Conservation (phyloP, 345 rosid genomes). For the Linum lewisii region DNA sequence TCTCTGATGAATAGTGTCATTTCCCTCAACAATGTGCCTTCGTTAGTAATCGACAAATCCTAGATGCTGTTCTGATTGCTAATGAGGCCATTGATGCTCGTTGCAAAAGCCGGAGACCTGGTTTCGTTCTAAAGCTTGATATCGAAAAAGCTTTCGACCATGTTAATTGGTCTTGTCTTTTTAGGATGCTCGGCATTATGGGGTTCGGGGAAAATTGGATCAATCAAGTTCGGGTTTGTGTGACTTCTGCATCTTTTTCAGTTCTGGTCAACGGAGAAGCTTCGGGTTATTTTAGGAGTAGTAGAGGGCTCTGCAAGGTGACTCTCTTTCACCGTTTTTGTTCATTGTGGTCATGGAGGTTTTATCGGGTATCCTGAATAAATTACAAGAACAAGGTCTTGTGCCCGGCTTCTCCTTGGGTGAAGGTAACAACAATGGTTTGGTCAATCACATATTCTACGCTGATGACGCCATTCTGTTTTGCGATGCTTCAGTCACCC, state of each 20-base stretch:
- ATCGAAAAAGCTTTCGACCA: background rate
- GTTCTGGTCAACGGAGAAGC: background rate
- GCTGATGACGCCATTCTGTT: background rate
- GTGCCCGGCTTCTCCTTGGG: background rate
- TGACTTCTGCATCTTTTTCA: background rate
- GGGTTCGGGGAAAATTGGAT: background rate
- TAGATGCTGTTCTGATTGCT: background rate
- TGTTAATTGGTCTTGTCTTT: background rate
- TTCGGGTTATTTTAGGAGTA: too few species aligned
- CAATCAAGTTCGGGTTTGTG: too few species aligned
- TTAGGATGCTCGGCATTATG: too few species aligned
- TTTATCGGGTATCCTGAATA: background rate
- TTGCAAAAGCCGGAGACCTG: background rate
- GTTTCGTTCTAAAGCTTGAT: background rate
- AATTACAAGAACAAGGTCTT: background rate
- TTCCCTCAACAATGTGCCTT: background rate
- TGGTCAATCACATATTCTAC: background rate
- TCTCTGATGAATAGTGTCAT: too few species aligned
- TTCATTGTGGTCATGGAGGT: background rate
- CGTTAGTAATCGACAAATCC: background rate
- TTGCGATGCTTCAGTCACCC: background rate
- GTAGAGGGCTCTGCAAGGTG: background rate
- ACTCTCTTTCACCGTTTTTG: background rate
- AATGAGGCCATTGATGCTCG: background rate
- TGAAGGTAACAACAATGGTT: background rate